Evolutionary conservation across 768 basidiomycete genomes (phyloP).

Genomic region (Pulveroboletus sp.): DNA sequence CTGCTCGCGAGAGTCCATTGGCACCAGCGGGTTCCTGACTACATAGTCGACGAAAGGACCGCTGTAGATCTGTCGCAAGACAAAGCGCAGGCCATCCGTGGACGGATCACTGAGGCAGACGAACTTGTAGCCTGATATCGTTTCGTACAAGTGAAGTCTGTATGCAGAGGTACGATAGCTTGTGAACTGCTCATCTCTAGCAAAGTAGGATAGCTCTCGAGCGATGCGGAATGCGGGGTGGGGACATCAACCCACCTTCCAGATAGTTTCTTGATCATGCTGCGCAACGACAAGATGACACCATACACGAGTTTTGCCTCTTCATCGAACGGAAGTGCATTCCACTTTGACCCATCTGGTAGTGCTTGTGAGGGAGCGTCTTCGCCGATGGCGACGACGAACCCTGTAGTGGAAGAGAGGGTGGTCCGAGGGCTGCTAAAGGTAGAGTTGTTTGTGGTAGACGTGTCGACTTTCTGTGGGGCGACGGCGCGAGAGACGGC

Average conservation of each 20-base stretch:
- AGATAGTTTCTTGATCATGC: conserved; percentile 94
- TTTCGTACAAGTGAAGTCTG: conserved; percentile 91
- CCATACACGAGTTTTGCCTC: conserved; percentile 98
- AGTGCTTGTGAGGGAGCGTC: conserved; percentile 30
- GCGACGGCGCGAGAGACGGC: conserved; percentile 74
- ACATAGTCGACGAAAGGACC: conserved; percentile 94
- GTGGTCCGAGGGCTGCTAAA: conserved; percentile 63
- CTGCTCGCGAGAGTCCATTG: conserved; percentile 74
- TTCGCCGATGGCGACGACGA: conserved; percentile 58
- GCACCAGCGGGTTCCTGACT: conserved; percentile 83
- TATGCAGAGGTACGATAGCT: conserved; percentile 89
- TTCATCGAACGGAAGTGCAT: conserved; percentile 86
- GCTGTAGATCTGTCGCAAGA: conserved; percentile 85
- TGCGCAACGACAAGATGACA: conserved; percentile 82
- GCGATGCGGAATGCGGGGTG: background rate
- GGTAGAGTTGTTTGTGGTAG: conserved; percentile 33
- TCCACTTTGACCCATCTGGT: conserved; percentile 30
- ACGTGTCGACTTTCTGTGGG: conserved; percentile 27
- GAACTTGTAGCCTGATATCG: conserved; percentile 90
- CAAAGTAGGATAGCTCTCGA: background rate
- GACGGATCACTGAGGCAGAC: conserved; percentile 87
- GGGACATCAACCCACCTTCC: conserved; percentile 45
- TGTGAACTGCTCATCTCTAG: conserved; percentile 86
- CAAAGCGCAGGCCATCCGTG: conserved; percentile 74
- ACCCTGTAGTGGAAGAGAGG: conserved; percentile 56